A percentile compares a stretch with the other conserved stretches of the same genome.
phyloP scores from a whole-genome alignment of 1,139 yeast species.

The Suhomyces terraborum region DNA sequence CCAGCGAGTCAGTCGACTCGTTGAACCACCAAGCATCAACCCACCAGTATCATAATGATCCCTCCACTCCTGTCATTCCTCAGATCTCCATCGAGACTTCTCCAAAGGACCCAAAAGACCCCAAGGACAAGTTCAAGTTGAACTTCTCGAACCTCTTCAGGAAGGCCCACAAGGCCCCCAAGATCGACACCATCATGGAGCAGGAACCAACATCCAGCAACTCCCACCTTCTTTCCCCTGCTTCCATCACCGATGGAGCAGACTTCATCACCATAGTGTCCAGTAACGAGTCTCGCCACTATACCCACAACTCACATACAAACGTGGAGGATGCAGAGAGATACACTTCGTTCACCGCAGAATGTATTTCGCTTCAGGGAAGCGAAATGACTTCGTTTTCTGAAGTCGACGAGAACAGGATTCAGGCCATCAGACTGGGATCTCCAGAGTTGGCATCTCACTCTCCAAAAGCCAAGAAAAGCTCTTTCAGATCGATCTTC shows the following conservation, averaged over 20 bases:
- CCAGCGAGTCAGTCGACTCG: too few relatives aligned
- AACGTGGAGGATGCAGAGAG: constrained; percentile 19
- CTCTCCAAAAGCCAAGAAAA: constrained; percentile 5
- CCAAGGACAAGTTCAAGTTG: constrained; percentile 14
- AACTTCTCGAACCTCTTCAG: constrained; percentile 17
- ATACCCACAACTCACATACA: constrained; percentile 9
- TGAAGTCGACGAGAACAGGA: constrained; percentile 8
- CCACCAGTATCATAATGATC: neutral
- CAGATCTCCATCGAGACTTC: neutral
- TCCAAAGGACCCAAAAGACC: constrained; percentile 4
- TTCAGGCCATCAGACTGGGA: constrained; percentile 6
- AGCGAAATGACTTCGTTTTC: constrained; percentile 40
- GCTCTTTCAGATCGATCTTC: constrained; percentile 5
- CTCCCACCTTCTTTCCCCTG: constrained; percentile 9
- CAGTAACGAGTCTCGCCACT: constrained; percentile 13
- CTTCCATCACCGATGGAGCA: constrained; percentile 17
- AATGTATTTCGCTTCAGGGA: constrained; percentile 42
- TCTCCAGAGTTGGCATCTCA: neutral
- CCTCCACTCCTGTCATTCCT: neutral
- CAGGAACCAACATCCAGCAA: neutral
- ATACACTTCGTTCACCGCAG: constrained; percentile 38
- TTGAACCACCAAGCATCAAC: too few relatives aligned
- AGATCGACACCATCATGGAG: neutral
- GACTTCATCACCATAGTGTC: constrained; percentile 19
- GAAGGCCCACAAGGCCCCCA: constrained; percentile 8